Conservation (phyloP, 495 filamentous ascomycete genomes). For the Penicillium pancosmium region DNA sequence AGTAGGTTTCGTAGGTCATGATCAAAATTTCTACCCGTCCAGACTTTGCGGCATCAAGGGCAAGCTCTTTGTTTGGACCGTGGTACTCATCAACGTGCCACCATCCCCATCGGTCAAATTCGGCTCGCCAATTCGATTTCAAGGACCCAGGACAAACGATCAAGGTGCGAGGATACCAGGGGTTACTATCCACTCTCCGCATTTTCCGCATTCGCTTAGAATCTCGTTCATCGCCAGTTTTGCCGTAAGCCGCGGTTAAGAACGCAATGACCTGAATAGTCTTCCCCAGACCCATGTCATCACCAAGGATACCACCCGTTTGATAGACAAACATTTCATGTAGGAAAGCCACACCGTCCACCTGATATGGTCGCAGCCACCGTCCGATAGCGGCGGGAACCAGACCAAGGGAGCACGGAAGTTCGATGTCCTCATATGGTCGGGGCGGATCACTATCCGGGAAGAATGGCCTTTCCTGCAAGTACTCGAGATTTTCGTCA, state of each 20-base stretch:
- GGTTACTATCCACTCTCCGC: conserved; percentile 52
- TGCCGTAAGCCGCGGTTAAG: conserved; percentile 89
- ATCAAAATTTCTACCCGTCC: conserved; percentile 87
- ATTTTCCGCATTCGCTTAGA: conserved; percentile 91
- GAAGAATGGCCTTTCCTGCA: conserved; percentile 73
- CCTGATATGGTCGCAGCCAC: conserved; percentile 89
- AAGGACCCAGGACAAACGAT: conserved; percentile 88
- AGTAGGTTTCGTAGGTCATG: conserved; percentile 91
- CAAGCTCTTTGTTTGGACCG: conserved; percentile 70
- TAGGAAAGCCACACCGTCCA: conserved; percentile 82
- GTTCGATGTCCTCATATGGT: conserved; percentile 71
- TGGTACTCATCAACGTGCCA: conserved; percentile 89
- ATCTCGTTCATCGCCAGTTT: conserved; percentile 90
- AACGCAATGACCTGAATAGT: conserved; percentile 97
- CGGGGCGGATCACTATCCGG: conserved; percentile 61
- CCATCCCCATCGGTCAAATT: conserved; percentile 90
- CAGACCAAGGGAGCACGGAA: conserved; percentile 76
- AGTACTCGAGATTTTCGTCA: conserved; percentile 64
- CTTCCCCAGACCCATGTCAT: conserved; percentile 98
- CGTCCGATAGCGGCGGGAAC: conserved; percentile 92
- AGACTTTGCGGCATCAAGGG: conserved; percentile 70
- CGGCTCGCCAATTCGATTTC: conserved; percentile 87
- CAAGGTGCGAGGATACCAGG: conserved; percentile 86
- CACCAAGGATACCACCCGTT: conserved; percentile 85
- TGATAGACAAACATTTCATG: conserved; percentile 92